Base-by-base conservation (phyloP, 768 basidiomycete genomes). In the Grammothele lineata region DNA sequence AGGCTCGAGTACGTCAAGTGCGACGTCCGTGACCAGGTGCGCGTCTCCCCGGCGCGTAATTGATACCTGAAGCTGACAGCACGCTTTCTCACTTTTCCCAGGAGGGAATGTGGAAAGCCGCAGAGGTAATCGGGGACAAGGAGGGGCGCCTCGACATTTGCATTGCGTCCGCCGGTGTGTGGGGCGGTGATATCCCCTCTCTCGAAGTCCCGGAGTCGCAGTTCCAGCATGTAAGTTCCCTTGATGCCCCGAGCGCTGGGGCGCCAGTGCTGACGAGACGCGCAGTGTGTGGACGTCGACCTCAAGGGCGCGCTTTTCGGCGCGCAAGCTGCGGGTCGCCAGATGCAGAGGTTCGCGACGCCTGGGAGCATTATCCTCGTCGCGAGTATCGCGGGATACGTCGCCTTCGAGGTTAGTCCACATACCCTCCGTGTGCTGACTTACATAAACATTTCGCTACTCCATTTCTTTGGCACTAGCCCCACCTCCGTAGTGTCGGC, bases 121-220 rank as follows among this genome's bases (percentile, higher is more conserved):
- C 64, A 12, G 64, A 75, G 57, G 69, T 71, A 52, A 81, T 91
- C 37, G 85, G 80, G 0, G 73, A 86, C 47, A 72, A 65, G 56
- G 87, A 90, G 51, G 74, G 76, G 14, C 69, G 86, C 55, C 72
- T 90, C 67, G 87, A 91, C 58, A 71, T 84, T 9, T 86, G 84
- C 55, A 63, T 90, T 42, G 87, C 86, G 2, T 85, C 86, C 12
- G 87, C 88, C 22, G 88, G 87, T 10, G 76, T 90, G 41, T 59
- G 85, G 57, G 53, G 44, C 17, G 57, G 67, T 0, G 70, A 81
- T 50, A 77, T 78, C 44, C 35, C 35, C 8, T 84, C 83, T 56
- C 62, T 87, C 61, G 73, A 77, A 25, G 84, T 85, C 57, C 73
- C 80, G 1, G 81, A 70, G 5, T 61, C 76, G 43, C 70, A 80